These are phyloP conservation scores for Digitaria exilis DNA, from an alignment of 202 grass and related monocot species.

Conservation along the genomic window DNA sequence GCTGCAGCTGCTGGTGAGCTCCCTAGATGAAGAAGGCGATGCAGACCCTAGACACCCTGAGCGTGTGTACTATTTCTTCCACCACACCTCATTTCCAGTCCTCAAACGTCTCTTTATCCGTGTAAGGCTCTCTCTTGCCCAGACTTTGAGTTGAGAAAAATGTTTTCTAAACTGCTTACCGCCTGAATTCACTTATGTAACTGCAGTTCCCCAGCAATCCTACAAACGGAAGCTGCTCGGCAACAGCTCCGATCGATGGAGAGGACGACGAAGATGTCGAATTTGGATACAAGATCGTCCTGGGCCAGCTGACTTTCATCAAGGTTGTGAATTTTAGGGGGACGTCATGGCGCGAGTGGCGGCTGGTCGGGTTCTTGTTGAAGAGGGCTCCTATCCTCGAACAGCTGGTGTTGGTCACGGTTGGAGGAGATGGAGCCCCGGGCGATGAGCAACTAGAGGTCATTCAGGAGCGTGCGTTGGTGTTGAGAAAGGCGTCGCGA, in stretches of 20 bases:
- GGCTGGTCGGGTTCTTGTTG: slow-evolving; percentile 49
- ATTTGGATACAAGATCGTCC: too few species aligned
- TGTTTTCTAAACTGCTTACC: background rate
- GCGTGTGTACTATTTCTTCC: background rate
- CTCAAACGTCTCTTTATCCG: background rate
- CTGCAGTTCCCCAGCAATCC: slow-evolving; percentile 26
- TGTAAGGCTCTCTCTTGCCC: background rate
- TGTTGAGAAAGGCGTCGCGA: slow-evolving; percentile 35
- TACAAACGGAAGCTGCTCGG: background rate
- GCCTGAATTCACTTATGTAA: background rate
- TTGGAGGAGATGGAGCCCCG: background rate
- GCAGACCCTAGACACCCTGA: background rate
- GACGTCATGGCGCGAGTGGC: slow-evolving; percentile 27
- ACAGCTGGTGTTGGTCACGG: slow-evolving; percentile 47
- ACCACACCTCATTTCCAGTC: background rate
- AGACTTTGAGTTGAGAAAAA: background rate
- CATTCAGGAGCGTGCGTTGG: background rate
- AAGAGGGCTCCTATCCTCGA: slow-evolving; percentile 43
- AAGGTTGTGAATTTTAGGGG: slow-evolving; percentile 54
- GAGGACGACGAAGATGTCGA: background rate
- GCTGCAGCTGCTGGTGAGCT: background rate
- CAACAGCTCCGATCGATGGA: background rate
- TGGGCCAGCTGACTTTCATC: slow-evolving; percentile 43
- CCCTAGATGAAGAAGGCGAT: background rate
- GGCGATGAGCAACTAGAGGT: background rate